Evolutionary conservation across 129 eudicot species (phyloP).

Genomic region (Tagetes patula): DNA sequence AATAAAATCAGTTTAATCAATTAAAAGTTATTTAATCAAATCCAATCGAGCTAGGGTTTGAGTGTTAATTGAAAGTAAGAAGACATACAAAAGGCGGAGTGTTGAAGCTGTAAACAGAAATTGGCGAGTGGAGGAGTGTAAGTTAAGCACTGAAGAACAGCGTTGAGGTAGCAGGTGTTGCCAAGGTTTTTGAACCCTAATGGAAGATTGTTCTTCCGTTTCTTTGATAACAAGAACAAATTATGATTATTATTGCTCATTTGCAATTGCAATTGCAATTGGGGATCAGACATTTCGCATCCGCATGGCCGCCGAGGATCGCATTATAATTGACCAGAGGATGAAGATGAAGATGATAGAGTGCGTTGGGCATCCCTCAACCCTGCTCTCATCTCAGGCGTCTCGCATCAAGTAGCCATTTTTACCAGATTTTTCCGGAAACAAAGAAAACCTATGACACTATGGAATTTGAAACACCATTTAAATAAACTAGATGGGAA

Average conservation of each 20-base stretch:
- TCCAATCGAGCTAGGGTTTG: too few species aligned
- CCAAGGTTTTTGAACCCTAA: slow-evolving; percentile 89
- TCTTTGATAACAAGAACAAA: slow-evolving; percentile 29
- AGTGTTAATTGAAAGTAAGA: background rate
- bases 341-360: too few species aligned
- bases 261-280: slow-evolving; percentile 86
- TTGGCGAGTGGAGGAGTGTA: slow-evolving; percentile 97
- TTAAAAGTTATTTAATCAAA: too few species aligned
- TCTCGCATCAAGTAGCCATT: too few species aligned
- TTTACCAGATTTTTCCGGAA: too few species aligned
- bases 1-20: too few species aligned
- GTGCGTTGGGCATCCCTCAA: too few species aligned
- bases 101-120: slow-evolving; percentile 71
- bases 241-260: slow-evolving; percentile 18
- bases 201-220: slow-evolving; percentile 69
- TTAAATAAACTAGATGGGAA: too few species aligned
- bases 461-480: too few species aligned
- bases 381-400: too few species aligned
- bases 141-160: slow-evolving; percentile 96
- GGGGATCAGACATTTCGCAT: slow-evolving; percentile 49
- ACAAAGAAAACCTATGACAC: too few species aligned
- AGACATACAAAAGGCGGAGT: slow-evolving; percentile 62
- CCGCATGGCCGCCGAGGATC: slow-evolving; percentile 38
- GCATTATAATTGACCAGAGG: too few species aligned
- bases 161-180: slow-evolving; percentile 87